Conservation (phyloP, 2,329 filamentous ascomycete species). For the Colletotrichum karsti region DNA sequence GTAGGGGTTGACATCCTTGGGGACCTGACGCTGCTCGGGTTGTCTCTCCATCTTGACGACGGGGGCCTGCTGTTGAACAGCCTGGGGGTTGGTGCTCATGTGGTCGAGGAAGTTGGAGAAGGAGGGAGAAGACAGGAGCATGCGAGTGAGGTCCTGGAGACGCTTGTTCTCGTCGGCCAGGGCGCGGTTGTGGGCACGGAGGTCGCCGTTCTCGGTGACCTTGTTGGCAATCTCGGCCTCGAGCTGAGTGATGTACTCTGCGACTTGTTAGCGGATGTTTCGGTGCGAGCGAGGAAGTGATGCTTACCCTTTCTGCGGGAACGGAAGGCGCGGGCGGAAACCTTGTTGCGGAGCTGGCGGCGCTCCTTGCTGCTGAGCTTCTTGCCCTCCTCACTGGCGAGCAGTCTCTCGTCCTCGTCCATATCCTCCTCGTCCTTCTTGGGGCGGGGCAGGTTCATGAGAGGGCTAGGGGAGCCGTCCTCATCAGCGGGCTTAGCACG, state of each 20-base stretch:
- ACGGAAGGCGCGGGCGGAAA: slow-evolving; percentile 95
- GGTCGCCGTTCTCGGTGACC: slow-evolving; percentile 82
- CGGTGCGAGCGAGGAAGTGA: neutral
- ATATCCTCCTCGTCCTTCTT: slow-evolving; percentile 98
- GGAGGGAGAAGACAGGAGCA: slow-evolving; percentile 81
- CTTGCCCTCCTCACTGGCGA: slow-evolving; percentile 98
- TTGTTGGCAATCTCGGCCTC: slow-evolving; percentile 88
- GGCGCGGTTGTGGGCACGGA: slow-evolving; percentile 82
- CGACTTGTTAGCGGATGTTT: slow-evolving; percentile 26
- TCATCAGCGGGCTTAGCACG: slow-evolving; percentile 73
- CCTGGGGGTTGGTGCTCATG: slow-evolving; percentile 67
- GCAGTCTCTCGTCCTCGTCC: slow-evolving; percentile 94
- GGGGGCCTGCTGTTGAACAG: slow-evolving; percentile 45
- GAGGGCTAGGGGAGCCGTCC: slow-evolving; percentile 47
- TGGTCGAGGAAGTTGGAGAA: slow-evolving; percentile 85
- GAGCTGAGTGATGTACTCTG: slow-evolving; percentile 96
- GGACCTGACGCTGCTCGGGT: slow-evolving; percentile 46
- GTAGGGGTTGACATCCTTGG: slow-evolving; percentile 75
- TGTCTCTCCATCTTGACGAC: slow-evolving; percentile 41
- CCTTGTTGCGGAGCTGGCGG: slow-evolving; percentile 97
- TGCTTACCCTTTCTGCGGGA: slow-evolving; percentile 94
- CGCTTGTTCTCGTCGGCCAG: slow-evolving; percentile 88
- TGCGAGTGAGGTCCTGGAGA: slow-evolving; percentile 79
- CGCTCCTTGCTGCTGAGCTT: slow-evolving; percentile 98
- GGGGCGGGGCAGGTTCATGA: slow-evolving; percentile 75